These are phyloP conservation scores for Kurtzmaniella quercitrusa DNA, from an alignment of 1,139 yeast genomes.

Conservation along the genomic window DNA sequence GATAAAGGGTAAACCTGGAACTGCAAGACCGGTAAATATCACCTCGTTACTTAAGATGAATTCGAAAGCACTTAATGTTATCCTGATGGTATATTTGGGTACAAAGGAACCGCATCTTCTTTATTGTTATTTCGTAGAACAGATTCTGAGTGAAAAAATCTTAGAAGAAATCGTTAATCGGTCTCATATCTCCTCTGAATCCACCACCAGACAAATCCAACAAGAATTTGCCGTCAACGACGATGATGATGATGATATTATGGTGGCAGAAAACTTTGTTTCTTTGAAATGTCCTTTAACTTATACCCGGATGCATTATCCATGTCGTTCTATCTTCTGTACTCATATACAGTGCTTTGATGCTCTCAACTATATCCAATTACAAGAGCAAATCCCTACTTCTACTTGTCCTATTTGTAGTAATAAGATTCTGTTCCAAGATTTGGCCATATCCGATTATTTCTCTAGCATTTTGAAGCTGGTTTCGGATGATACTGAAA, in stretches of 20 bases:
- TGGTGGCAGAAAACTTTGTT: constrained; percentile 52
- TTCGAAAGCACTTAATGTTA: constrained; percentile 26
- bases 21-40: constrained; percentile 65
- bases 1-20: constrained; percentile 56
- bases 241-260: constrained; percentile 49
- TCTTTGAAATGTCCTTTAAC: constrained; percentile 64
- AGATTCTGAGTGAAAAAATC: constrained; percentile 34
- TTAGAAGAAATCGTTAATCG: constrained; percentile 21
- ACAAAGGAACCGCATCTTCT: constrained; percentile 40
- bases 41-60: constrained; percentile 36
- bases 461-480: constrained; percentile 45
- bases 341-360: constrained; percentile 74
- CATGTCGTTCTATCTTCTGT: constrained; percentile 57
- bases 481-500: constrained; percentile 46
- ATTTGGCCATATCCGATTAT: constrained; percentile 59
- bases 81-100: constrained; percentile 53
- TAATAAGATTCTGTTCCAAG: constrained; percentile 36
- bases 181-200: constrained; percentile 44
- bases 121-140: constrained; percentile 52
- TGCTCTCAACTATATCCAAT: constrained; percentile 51
- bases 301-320: constrained; percentile 54
- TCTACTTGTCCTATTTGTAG: constrained; percentile 72
- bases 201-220: constrained; percentile 42
- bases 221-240: constrained; percentile 17
- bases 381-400: constrained; percentile 59